A percentile compares a stretch with the other conserved stretches of the same genome.
Conservation (phyloP, 495 filamentous ascomycete genomes). For the Aspergillus taichungensis region DNA sequence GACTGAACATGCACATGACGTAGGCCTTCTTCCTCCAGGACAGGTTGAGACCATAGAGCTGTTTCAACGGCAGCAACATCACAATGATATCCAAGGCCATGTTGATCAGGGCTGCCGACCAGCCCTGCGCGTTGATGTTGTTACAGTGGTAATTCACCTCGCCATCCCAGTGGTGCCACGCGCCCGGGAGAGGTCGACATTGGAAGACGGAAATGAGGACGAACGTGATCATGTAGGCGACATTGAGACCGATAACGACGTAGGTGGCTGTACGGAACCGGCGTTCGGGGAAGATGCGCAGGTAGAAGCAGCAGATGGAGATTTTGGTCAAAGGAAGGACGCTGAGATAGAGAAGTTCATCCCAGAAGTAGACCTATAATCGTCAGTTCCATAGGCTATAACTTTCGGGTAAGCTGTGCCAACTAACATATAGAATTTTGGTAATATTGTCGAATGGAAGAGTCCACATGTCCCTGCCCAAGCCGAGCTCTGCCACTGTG, state of each 20-base stretch:
- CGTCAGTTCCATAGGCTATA: background rate
- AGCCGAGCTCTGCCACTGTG: conserved; percentile 29
- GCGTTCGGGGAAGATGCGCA: conserved; percentile 33
- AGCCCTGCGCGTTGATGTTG: conserved; percentile 33
- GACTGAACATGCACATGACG: conserved; percentile 29
- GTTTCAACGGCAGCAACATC: conserved; percentile 31
- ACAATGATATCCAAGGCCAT: conserved; percentile 40
- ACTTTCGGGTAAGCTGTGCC: no score
- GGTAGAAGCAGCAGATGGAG: conserved; percentile 31
- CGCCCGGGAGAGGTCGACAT: conserved; percentile 32
- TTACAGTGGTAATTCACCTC: conserved; percentile 29
- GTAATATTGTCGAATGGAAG: conserved; percentile 39
- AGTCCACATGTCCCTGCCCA: conserved; percentile 40
- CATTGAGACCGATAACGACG: conserved; percentile 26
- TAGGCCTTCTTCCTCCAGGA: conserved; percentile 20
- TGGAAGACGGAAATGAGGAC: conserved; percentile 33
- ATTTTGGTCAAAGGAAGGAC: conserved; percentile 29
- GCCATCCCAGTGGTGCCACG: conserved; percentile 34
- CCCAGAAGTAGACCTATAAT: conserved; percentile 20
- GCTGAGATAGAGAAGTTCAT: conserved; percentile 27
- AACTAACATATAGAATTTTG: conserved; percentile 23
- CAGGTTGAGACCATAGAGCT: conserved; percentile 25
- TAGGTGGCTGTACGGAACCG: conserved; percentile 20
- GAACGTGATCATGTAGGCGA: conserved; percentile 28
- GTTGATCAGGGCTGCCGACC: conserved; percentile 32